Percentiles rank a stretch among this genome's conserved stretches.
Evolutionary conservation across 768 basidiomycete species (phyloP).

Genomic region (Calocybe gangraenosa): DNA sequence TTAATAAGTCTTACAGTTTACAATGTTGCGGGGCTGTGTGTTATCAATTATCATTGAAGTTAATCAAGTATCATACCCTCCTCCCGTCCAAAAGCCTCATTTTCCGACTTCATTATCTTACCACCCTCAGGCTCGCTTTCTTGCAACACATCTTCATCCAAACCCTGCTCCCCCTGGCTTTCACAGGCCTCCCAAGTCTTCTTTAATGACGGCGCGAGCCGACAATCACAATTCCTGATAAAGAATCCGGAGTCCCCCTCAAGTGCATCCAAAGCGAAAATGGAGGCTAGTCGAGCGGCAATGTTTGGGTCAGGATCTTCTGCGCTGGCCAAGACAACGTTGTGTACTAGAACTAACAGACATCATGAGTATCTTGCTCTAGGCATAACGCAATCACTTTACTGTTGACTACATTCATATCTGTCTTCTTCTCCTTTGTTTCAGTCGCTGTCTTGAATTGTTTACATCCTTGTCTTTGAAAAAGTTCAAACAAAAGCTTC

Average conservation of each 20-base stretch:
- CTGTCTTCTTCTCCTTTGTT: conserved; percentile 14
- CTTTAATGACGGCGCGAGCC: conserved; percentile 36
- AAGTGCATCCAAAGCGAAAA: conserved; percentile 65
- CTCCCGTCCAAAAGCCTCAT: conserved; percentile 8
- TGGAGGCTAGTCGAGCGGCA: conserved; percentile 59
- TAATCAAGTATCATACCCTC: conserved; percentile 16
- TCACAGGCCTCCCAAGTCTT: conserved; percentile 18
- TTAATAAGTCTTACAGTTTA: neutral
- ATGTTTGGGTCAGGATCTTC: conserved; percentile 44
- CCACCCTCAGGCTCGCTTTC: conserved; percentile 14
- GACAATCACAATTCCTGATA: conserved; percentile 64
- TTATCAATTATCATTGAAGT: neutral
- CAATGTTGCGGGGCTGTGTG: too few species aligned
- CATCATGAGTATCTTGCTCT: conserved; percentile 2
- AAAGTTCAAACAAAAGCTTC: conserved; percentile 65
- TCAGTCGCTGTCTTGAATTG: conserved; percentile 59
- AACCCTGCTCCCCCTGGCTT: conserved; percentile 24
- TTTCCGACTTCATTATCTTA: conserved; percentile 6
- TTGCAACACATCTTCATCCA: conserved; percentile 5
- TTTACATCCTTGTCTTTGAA: conserved; percentile 71
- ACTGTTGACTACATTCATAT: conserved; percentile 7
- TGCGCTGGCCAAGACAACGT: conserved; percentile 56
- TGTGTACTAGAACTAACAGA: conserved; percentile 61
- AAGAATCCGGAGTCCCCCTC: conserved; percentile 63
- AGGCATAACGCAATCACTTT: conserved; percentile 3